Evolutionary conservation across 768 basidiomycete species (phyloP).

Genomic region (Crassisporium funariophilum): DNA sequence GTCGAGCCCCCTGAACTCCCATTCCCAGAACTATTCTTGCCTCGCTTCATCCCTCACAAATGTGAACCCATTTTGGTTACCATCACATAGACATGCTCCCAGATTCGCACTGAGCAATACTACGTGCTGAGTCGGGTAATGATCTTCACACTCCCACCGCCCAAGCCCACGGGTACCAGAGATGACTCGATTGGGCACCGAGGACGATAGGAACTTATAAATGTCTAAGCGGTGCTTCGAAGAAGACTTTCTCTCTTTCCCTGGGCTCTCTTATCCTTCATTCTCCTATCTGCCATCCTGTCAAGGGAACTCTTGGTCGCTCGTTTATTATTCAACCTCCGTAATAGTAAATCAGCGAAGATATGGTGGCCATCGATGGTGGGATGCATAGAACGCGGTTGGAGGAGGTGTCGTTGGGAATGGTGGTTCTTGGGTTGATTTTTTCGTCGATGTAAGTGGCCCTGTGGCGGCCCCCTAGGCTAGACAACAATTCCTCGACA

Average conservation of each 20-base stretch:
- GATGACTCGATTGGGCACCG: neutral
- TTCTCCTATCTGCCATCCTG: no score
- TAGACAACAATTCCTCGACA: no score
- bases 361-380: no score
- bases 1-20: no score
- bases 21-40: no score
- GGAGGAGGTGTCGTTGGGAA: slow-evolving; percentile 31
- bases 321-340: no score
- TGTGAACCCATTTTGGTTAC: no score
- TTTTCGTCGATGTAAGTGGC: slow-evolving; percentile 32
- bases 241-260: slow-evolving; percentile 3
- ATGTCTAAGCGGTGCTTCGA: neutral
- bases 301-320: no score
- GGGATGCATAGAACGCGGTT: slow-evolving; percentile 17
- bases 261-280: neutral
- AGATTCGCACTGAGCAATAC: neutral
- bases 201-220: slow-evolving; percentile 2
- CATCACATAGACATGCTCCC: neutral
- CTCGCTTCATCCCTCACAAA: no score
- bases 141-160: slow-evolving; percentile 4
- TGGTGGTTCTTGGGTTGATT: slow-evolving; percentile 34
- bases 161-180: no score
- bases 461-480: no score
- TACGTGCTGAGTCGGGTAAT: slow-evolving; percentile 3
- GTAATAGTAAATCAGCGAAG: no score